Base-by-base conservation (phyloP, 2,329 filamentous ascomycete species). In the Talaromyces rugulosus region DNA sequence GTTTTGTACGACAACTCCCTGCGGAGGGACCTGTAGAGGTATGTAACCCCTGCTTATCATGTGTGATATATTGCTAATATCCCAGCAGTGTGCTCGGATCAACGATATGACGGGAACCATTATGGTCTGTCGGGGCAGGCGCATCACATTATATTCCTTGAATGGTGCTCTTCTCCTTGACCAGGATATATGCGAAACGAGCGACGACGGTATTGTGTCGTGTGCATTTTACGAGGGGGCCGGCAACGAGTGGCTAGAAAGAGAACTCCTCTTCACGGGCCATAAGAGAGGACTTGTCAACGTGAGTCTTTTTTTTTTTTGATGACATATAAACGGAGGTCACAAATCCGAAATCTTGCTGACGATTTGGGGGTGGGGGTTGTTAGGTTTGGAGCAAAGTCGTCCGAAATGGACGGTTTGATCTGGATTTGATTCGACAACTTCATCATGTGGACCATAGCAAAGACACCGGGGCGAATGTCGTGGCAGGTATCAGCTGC, bases 211-310 rank as follows among this genome's bases (percentile, higher is more conserved):
- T 36, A 87, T 97, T 2, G 83, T 91, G 56, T 87, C 89, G 1
- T 95, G 92, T 66, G 91, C 93, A 2, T 96, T 96, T 74, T 98
- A 98, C 76, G 93, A 98, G 74, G 94, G 94, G 0, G 85, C 87
- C 0, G 89, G 89, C 2, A 95, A 92, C 68, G 95, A 98, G 76
- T 98, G 93, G 91, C 82, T 96, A 3, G 91, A 96, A 76, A 88
- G 89, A 60, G 88, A 89, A 64, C 81, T 99, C 51, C 80, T 98
- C 42, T 93, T 99, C 66, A 98, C 94, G 0, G 95, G 95, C 0
- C 95, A 98, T 72, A 83, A 86, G 65, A 82, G 88, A 58, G 95
- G 95, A 0, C 83, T 92, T 14, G 93, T 96, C 36, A 96, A 96
- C 69, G 87, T 76, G 64, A 67, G 72, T 66, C 8, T 36, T 36